phyloP scores from a whole-genome alignment of 495 filamentous ascomycete species.

The Cudoniella acicularis region DNA sequence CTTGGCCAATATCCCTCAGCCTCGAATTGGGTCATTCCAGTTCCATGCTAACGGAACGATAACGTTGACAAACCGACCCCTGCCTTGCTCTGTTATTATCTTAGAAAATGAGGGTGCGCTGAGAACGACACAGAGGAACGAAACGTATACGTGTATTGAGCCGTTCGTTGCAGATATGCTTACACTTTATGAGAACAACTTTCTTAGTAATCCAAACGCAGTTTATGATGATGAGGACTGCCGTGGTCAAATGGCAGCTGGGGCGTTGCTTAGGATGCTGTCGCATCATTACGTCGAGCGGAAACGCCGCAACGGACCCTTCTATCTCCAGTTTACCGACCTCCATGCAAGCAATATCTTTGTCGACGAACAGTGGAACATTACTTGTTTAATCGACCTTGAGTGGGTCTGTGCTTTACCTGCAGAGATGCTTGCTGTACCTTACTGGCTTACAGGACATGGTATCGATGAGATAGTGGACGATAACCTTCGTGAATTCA shows the following conservation, averaged over 20 bases:
- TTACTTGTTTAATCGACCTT: slow-evolving; percentile 32
- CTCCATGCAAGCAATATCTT: slow-evolving; percentile 33
- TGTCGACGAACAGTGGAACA: slow-evolving; percentile 34
- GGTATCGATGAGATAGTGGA: slow-evolving; percentile 26
- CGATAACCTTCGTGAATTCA: slow-evolving; percentile 17
- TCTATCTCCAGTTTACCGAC: too few species aligned
- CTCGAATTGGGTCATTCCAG: slow-evolving; percentile 29
- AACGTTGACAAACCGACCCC: slow-evolving; percentile 28
- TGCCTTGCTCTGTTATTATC: slow-evolving; percentile 27
- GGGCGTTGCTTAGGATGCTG: slow-evolving; percentile 30
- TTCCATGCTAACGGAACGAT: slow-evolving; percentile 26
- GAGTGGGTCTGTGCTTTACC: slow-evolving; percentile 38
- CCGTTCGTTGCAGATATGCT: slow-evolving; percentile 34
- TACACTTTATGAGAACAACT: slow-evolving; percentile 28
- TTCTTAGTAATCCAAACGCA: slow-evolving; percentile 35
- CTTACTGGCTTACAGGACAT: slow-evolving; percentile 32
- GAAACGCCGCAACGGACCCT: slow-evolving; percentile 23
- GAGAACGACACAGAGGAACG: slow-evolving; percentile 28
- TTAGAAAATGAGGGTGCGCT: slow-evolving; percentile 37
- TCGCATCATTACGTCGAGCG: slow-evolving; percentile 26
- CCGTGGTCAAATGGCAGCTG: slow-evolving; percentile 26
- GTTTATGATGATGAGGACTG: slow-evolving; percentile 29
- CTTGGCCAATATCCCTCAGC: slow-evolving; percentile 28
- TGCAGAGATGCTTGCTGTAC: slow-evolving; percentile 32
- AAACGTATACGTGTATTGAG: slow-evolving; percentile 31